These are phyloP conservation scores for Dichotomopilus funicola DNA, from an alignment of 2,329 filamentous ascomycete genomes.

Conservation along the genomic window DNA sequence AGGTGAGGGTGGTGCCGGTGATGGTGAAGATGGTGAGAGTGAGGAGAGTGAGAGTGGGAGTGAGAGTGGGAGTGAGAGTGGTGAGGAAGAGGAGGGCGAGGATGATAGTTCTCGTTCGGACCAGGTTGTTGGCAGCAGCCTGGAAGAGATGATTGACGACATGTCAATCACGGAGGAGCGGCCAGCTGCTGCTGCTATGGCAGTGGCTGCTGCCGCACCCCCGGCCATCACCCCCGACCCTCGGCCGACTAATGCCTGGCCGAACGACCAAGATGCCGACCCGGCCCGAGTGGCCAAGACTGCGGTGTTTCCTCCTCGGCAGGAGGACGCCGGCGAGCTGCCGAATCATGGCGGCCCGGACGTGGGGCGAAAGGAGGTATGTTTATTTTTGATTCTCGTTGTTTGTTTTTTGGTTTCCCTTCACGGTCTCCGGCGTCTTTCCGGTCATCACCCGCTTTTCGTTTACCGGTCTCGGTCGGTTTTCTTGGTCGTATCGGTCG, in stretches of 20 bases:
- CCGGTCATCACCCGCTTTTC: too few species aligned
- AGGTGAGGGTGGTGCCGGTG: too few species aligned
- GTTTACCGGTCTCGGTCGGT: too few species aligned
- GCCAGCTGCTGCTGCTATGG: too few species aligned
- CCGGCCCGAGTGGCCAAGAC: slow-evolving; percentile 4
- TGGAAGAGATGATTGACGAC: background rate
- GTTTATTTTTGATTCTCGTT: too few species aligned
- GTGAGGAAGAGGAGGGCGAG: background rate
- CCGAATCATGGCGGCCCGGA: too few species aligned
- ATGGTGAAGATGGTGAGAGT: too few species aligned
- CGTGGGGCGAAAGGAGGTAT: too few species aligned
- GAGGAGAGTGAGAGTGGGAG: background rate
- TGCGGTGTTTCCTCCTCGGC: background rate
- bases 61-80: background rate
- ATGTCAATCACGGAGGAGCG: background rate
- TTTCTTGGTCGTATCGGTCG: too few species aligned
- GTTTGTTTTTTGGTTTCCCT: too few species aligned
- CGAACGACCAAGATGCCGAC: background rate
- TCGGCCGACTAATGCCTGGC: background rate
- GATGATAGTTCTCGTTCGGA: background rate
- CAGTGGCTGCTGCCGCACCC: background rate
- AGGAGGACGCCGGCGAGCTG: background rate
- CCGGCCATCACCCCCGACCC: background rate
- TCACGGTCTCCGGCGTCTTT: too few species aligned
- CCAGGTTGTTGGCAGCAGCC: background rate